Percentiles rank a stretch among this genome's conserved stretches.
Conservation (phyloP, 768 basidiomycete genomes). For the Mycena alexandri region DNA sequence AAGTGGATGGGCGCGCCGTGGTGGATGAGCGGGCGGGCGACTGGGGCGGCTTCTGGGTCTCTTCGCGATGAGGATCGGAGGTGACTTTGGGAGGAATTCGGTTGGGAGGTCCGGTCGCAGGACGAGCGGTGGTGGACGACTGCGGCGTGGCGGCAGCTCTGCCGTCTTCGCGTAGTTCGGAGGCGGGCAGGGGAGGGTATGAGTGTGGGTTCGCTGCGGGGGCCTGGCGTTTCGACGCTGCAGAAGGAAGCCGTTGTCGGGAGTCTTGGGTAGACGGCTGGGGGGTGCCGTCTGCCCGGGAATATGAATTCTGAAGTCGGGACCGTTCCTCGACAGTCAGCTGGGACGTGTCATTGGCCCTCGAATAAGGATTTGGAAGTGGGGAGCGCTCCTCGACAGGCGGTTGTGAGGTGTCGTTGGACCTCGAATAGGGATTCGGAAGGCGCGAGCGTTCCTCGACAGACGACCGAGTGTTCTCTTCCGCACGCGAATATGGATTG, state of each 20-base stretch:
- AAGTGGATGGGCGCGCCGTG: not conserved
- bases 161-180: not conserved
- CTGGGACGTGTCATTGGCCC: not conserved
- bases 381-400: no score
- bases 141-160: not conserved
- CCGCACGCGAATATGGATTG: not conserved
- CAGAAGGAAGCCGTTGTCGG: not conserved
- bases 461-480: not conserved
- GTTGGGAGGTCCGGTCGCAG: not conserved
- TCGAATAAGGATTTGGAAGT: not conserved
- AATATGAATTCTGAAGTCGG: not conserved
- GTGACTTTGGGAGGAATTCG: not conserved
- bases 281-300: not conserved
- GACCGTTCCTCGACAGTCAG: constrained; percentile 6
- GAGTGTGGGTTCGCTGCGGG: not conserved
- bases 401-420: constrained; percentile 3
- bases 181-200: not conserved
- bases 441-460: constrained; percentile 8
- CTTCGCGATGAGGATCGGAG: no score
- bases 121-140: constrained; percentile 12
- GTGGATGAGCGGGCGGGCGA: no score
- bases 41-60: no score
- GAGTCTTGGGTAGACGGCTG: not conserved
- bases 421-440: not conserved
- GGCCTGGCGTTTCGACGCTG: not conserved